Evolutionary conservation across 2,329 filamentous ascomycete genomes (phyloP), one percentile per base, ranked within the genome.

Genomic region (Hymenoscyphus linearis): DNA sequence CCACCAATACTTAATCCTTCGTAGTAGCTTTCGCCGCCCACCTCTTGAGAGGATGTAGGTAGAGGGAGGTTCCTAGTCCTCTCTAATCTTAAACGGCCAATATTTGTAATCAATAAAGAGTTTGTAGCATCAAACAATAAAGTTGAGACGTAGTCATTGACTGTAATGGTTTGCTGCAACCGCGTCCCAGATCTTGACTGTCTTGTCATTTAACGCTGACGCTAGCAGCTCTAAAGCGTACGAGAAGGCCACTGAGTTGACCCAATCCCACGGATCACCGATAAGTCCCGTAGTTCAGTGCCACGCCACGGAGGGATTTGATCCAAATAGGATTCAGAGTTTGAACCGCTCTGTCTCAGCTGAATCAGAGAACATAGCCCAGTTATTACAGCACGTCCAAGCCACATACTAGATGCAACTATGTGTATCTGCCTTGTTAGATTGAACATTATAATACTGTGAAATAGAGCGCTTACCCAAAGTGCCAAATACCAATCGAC

Each of bases 111-210:
- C 2, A 65, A 53, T 37, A 58, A 61, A 52, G 61, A 65, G 58
- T 61, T 53, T 58, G 52, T 63, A 61, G 25, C 52, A 65, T 64
- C 54, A 62, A 64, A 64, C 47, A 55, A 60, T 54, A 64, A 58
- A 58, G 18, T 64, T 37, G 26, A 57, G 60, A 64, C 52, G 25
- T 56, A 44, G 60, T 12, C n/a, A 65, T 69, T 60, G 31, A 60
- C 60, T 55, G 26, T 26, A 34, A 59, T 54, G 52, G 36, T 61
- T 40, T 63, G 55, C 52, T 63, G 52, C 13, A 56, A 55, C 18
- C n/a, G n/a, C n/a, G n/a, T n/a, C n/a, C n/a, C n/a, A 62, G 52
- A 58, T 26, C 60, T 34, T 18, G 13, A 58, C 25, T 12, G 52
- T 59, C n/a, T 59, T 58, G 52, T 64, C 59, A n/a, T 50, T 7